phyloP scores from a whole-genome alignment of 2,329 filamentous ascomycete species.

The Cyphellophora attinorum region DNA sequence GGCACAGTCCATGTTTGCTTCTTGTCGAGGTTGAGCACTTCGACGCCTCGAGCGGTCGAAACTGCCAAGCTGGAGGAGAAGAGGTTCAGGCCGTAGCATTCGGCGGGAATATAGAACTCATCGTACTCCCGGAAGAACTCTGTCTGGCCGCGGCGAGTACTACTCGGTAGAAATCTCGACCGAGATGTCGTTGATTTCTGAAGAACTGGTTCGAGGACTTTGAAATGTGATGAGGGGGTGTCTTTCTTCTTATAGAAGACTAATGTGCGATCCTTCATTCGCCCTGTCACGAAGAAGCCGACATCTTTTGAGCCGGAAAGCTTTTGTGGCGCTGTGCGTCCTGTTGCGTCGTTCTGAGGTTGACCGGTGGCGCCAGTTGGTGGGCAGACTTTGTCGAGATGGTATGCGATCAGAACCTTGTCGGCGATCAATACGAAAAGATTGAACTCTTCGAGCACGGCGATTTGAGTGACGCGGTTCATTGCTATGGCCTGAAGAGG shows the following conservation, averaged over 20 bases:
- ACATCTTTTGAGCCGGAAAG: slow-evolving; percentile 82
- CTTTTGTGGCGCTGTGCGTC: slow-evolving; percentile 64
- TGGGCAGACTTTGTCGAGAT: slow-evolving; percentile 71
- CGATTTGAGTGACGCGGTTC: slow-evolving; percentile 76
- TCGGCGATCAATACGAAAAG: slow-evolving; percentile 86
- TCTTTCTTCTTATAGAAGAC: slow-evolving; percentile 98
- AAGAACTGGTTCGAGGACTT: slow-evolving; percentile 85
- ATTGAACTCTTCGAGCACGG: slow-evolving; percentile 91
- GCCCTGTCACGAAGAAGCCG: slow-evolving; percentile 88
- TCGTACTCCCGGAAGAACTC: slow-evolving; percentile 98
- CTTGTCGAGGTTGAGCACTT: slow-evolving; percentile 93
- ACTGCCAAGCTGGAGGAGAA: slow-evolving; percentile 94
- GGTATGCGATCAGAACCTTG: slow-evolving; percentile 83
- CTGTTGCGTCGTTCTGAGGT: slow-evolving; percentile 51
- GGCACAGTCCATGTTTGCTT: slow-evolving; percentile 93
- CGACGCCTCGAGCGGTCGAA: slow-evolving; percentile 82
- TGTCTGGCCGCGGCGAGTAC: slow-evolving; percentile 58
- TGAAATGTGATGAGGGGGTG: slow-evolving; percentile 86
- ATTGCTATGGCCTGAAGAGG: slow-evolving; percentile 60
- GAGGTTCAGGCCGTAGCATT: slow-evolving; percentile 90
- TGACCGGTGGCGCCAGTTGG: slow-evolving; percentile 53
- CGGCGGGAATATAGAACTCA: slow-evolving; percentile 94
- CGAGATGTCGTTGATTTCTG: slow-evolving; percentile 85
- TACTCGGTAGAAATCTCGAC: slow-evolving; percentile 52
- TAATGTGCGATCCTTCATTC: slow-evolving; percentile 92